Conservation (phyloP, 495 filamentous ascomycete genomes). For the Penicillium steckii region DNA sequence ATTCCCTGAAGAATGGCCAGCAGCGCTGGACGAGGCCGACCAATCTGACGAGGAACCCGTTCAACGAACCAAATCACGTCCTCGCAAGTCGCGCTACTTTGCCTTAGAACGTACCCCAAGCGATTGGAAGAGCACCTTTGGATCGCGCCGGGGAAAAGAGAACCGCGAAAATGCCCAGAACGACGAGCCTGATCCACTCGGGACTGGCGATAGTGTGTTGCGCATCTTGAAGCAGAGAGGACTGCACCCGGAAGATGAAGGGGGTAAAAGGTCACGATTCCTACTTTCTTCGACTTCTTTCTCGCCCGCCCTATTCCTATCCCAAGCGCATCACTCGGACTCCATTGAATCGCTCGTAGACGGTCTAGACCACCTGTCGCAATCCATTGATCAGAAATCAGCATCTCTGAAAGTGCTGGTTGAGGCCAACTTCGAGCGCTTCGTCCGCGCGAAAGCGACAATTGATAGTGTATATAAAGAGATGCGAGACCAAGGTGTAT, state of each 20-base stretch:
- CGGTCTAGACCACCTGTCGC: constrained; percentile 78
- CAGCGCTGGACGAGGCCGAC: constrained; percentile 73
- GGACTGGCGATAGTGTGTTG: constrained; percentile 79
- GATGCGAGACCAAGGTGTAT: constrained; percentile 84
- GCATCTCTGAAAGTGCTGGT: constrained; percentile 93
- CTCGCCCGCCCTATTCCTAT: constrained; percentile 85
- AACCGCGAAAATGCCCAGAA: constrained; percentile 75
- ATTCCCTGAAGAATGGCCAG: constrained; percentile 83
- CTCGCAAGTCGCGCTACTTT: constrained; percentile 77
- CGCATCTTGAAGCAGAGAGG: constrained; percentile 71
- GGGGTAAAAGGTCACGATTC: constrained; percentile 81
- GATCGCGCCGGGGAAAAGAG: constrained; percentile 65
- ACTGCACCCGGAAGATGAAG: constrained; percentile 81
- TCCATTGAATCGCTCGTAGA: constrained; percentile 75
- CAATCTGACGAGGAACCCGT: constrained; percentile 61
- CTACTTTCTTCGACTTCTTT: constrained; percentile 94
- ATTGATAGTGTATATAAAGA: constrained; percentile 98
- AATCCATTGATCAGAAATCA: constrained; percentile 94
- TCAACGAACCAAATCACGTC: constrained; percentile 49
- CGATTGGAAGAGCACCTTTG: constrained; percentile 64
- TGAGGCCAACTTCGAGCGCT: constrained; percentile 96
- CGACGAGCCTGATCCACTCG: constrained; percentile 90
- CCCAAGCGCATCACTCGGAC: constrained; percentile 81
- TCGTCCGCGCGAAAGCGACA: constrained; percentile 92
- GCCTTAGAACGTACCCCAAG: constrained; percentile 74